Conservation (phyloP, 2,329 filamentous ascomycete species). For the Calonectria hongkongensis region DNA sequence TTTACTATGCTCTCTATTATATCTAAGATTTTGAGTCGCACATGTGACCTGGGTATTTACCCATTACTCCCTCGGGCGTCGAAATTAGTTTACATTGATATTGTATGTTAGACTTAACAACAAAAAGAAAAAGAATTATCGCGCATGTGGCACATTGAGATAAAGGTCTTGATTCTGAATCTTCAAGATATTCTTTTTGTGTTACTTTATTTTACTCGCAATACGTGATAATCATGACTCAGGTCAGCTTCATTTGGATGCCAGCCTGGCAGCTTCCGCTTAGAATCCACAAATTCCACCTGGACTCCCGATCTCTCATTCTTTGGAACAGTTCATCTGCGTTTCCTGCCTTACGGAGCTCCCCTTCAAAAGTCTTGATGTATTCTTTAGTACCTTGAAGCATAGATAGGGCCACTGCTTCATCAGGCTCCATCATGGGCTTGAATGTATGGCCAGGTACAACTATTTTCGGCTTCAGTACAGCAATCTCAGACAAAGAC, state of each 20-base stretch:
- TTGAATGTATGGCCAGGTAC: slow-evolving; percentile 31
- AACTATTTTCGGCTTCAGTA: slow-evolving; percentile 20
- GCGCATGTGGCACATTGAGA: no score
- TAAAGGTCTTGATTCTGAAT: no score
- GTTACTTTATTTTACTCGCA: no score
- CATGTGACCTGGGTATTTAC: no score
- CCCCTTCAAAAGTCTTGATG: slow-evolving; percentile 14
- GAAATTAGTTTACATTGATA: no score
- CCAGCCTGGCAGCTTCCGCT: slow-evolving; percentile 15
- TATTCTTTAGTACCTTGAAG: slow-evolving; percentile 9
- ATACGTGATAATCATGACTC: no score
- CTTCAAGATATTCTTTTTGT: no score
- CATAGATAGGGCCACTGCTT: not conserved
- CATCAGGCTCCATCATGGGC: not conserved
- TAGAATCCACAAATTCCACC: slow-evolving; percentile 26
- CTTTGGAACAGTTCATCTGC: not conserved
- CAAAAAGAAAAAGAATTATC: no score
- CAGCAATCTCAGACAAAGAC: slow-evolving; percentile 8
- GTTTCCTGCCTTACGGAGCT: not conserved
- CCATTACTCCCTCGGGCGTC: no score
- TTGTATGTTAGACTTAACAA: no score
- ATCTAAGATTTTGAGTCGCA: no score
- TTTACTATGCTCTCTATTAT: no score
- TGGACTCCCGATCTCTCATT: not conserved
- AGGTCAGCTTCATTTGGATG: not conserved